A percentile compares a stretch with the other conserved stretches of the same genome.
phyloP scores from a whole-genome alignment of 306 rosid species.

The Bauhinia variegata region DNA sequence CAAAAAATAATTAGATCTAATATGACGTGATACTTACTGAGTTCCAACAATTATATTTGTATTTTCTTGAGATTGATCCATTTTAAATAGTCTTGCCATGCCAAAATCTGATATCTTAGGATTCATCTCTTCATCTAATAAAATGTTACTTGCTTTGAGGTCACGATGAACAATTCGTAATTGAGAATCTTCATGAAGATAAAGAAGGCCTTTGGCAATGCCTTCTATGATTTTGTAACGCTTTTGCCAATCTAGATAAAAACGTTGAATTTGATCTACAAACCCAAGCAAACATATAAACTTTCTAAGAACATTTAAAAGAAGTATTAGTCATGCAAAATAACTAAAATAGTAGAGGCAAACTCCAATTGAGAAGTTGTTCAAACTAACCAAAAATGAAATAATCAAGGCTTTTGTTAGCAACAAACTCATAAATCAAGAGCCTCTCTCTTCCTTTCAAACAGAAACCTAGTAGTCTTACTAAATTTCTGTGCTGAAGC shows the following conservation, averaged over 20 bases:
- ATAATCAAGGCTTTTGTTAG: conserved; percentile 28
- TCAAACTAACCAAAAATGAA: not conserved
- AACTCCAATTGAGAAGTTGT: not conserved
- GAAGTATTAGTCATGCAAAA: not conserved
- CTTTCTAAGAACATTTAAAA: too few relatives aligned
- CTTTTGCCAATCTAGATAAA: conserved; percentile 3
- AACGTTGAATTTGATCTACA: too few relatives aligned
- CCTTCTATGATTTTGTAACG: conserved; percentile 40
- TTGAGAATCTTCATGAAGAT: conserved; percentile 37
- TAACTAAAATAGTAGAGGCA: too few relatives aligned
- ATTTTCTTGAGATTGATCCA: not conserved
- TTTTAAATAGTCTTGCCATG: not conserved
- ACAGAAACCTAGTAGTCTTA: conserved; percentile 46
- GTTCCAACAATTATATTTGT: conserved; percentile 16
- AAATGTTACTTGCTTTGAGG: conserved; percentile 8
- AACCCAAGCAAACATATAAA: not conserved
- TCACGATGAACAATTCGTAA: conserved; percentile 29
- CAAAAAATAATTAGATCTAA: too few relatives aligned
- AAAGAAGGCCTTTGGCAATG: conserved; percentile 33
- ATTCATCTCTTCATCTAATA: conserved; percentile 4
- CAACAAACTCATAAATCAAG: conserved; percentile 30
- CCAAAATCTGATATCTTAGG: conserved; percentile 5
- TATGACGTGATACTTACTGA: not conserved
- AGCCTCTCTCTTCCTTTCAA: conserved; percentile 32
- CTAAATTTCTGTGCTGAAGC: conserved; percentile 52